Evolutionary conservation across 768 basidiomycete genomes (phyloP).

Genomic region (Suillus bovinus): DNA sequence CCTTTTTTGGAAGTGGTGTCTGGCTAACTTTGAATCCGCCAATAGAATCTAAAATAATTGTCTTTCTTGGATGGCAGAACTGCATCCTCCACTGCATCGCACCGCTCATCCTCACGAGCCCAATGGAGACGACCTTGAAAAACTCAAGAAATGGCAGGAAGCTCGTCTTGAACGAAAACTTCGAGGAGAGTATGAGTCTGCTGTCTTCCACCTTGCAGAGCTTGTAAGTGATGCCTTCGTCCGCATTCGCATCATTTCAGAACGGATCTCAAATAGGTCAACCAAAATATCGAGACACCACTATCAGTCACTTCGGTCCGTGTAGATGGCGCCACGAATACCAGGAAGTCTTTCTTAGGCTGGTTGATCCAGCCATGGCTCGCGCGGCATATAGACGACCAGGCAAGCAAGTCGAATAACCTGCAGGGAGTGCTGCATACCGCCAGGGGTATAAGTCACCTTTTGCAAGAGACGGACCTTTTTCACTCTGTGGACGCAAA

Average conservation of each 20-base stretch:
- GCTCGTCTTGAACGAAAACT: conserved; percentile 69
- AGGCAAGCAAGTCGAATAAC: conserved; percentile 22
- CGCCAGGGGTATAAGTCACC: conserved; percentile 62
- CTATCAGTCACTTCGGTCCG: conserved; percentile 75
- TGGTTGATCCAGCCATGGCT: conserved; percentile 74
- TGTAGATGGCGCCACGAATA: conserved; percentile 73
- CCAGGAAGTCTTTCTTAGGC: conserved; percentile 79
- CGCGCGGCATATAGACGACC: conserved; percentile 19
- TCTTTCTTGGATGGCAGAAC: conserved; percentile 12
- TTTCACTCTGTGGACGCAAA: conserved; percentile 68
- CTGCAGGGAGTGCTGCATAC: conserved; percentile 72
- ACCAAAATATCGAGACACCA: conserved; percentile 63
- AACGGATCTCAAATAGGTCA: conserved; percentile 47
- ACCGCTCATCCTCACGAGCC: conserved; percentile 60
- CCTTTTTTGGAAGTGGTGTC: too few relatives aligned
- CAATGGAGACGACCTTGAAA: conserved; percentile 48
- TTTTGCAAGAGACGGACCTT: conserved; percentile 73
- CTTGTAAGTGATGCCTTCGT: conserved; percentile 44
- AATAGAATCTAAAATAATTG: background rate
- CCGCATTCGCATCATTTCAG: conserved; percentile 1
- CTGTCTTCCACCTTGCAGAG: conserved; percentile 59
- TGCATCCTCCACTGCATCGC: conserved; percentile 54
- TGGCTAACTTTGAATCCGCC: too few relatives aligned
- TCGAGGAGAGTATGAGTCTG: conserved; percentile 76
- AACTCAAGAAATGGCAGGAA: conserved; percentile 69